Base-by-base conservation (phyloP, 352 stramenopile species). In the Globisporangium perplexum region DNA sequence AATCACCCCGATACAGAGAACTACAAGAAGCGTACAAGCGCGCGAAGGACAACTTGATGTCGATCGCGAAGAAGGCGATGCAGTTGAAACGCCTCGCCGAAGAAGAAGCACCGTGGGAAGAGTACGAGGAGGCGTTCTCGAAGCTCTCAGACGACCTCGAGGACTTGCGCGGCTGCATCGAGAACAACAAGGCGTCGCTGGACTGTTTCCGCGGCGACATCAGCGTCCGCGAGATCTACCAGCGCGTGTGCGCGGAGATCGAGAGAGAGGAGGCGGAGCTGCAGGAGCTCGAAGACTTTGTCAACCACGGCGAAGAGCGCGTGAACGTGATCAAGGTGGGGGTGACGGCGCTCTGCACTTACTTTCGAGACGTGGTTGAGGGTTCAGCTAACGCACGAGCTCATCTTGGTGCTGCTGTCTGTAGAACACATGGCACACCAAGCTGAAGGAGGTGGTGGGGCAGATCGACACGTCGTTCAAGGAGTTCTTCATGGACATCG, bases 401-500 rank as follows among this genome's bases (percentile, higher is more conserved):
- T 54, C 18, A 49, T 3, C 43, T 7, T 35, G 14, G 8, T 48
- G 15, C 17, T 35, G 44, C 14, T 41, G 11, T 48, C 18, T n/a
- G 4, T 43, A 89, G 78, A 73, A 71, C 4, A 67, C 78, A 23
- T 95, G 83, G 82, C 72, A 93, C 55, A 56, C 54, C 1, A 66
- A 82, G 31, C 63, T 95, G 14, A 77, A 73, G 31, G 65, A 88
- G 23, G 71, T 95, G n/a, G 72, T 93, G n/a, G 44, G 53, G 11
- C 63, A 91, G 39, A 94, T 95, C 38, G 83, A 95, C 50, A 45
- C 65, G 7, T 92, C 82, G 18, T 95, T 95, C 54, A 78, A 83
- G 41, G 69, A 89, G 38, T 95, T 88, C 42, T 95, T 95, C 59
- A 65, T 72, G 48, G 82, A 94, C 46, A 92, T 95, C 54, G 86